phyloP scores from a whole-genome alignment of 495 filamentous ascomycete species.

The Zalerion maritima region DNA sequence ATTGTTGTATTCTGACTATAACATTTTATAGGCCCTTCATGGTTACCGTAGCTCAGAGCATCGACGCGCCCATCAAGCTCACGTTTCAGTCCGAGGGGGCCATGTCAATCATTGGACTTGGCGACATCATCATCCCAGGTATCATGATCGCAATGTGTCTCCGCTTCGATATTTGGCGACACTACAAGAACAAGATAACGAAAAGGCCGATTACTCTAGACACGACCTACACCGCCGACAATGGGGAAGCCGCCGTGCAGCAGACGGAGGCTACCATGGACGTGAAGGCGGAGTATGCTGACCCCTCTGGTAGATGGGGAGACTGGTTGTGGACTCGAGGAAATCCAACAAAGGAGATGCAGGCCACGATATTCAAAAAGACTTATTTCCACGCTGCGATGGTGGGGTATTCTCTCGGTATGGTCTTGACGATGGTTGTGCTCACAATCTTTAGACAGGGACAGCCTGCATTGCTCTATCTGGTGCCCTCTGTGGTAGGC shows the following conservation, averaged over 20 bases:
- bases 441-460: slow-evolving; percentile 68
- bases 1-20: too few relatives aligned
- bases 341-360: slow-evolving; percentile 19
- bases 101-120: slow-evolving; percentile 78
- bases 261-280: slow-evolving; percentile 25
- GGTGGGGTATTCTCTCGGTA: slow-evolving; percentile 63
- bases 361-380: slow-evolving; percentile 53
- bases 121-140: slow-evolving; percentile 88
- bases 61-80: slow-evolving; percentile 91
- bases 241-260: slow-evolving; percentile 17
- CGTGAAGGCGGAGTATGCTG: slow-evolving; percentile 41
- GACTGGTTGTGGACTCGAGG: slow-evolving; percentile 65
- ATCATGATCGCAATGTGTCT: slow-evolving; percentile 80
- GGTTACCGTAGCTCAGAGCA: slow-evolving; percentile 80
- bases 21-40: slow-evolving; percentile 51
- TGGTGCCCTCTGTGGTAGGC: slow-evolving; percentile 72
- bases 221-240: slow-evolving; percentile 16
- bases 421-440: slow-evolving; percentile 61
- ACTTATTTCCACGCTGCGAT: slow-evolving; percentile 75
- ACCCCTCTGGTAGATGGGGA: slow-evolving; percentile 59
- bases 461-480: slow-evolving; percentile 84
- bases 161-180: slow-evolving; percentile 77
- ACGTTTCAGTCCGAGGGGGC: slow-evolving; percentile 59
- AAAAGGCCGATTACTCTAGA: slow-evolving; percentile 21
- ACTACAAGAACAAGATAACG: slow-evolving; percentile 44